phyloP scores from a whole-genome alignment of 1,284 basidiomycete genomes.

The Xerocomus amazonicus region DNA sequence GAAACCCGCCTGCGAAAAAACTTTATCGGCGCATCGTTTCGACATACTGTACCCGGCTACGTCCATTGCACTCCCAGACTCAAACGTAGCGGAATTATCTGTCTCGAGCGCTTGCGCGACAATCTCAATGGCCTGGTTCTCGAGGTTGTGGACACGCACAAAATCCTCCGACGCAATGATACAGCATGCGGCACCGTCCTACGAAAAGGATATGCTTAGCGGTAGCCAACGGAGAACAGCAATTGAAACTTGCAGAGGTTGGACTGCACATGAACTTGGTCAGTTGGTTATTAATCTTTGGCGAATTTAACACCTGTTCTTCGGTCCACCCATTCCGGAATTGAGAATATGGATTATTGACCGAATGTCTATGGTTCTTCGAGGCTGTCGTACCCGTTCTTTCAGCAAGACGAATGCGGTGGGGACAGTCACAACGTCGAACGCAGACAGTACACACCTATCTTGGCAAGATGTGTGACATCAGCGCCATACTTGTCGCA shows the following conservation, averaged over 20 bases:
- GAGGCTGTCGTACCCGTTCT: conserved; percentile 44
- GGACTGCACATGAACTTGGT: conserved; percentile 87
- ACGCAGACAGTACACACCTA: conserved; percentile 47
- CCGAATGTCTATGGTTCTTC: conserved; percentile 81
- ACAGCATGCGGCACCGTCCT: conserved; percentile 71
- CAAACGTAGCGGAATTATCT: conserved; percentile 60
- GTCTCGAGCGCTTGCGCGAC: conserved; percentile 63
- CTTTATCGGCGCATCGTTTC: conserved; percentile 63
- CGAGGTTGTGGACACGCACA: conserved; percentile 67
- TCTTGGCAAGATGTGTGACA: conserved; percentile 69
- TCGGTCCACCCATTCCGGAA: conserved; percentile 75
- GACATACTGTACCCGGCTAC: conserved; percentile 76
- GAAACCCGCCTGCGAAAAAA: conserved; percentile 72
- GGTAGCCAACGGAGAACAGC: not conserved
- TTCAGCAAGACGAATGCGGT: too few species aligned
- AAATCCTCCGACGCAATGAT: conserved; percentile 80
- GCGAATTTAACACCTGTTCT: conserved; percentile 66
- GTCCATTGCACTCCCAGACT: conserved; percentile 66
- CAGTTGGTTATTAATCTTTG: conserved; percentile 66
- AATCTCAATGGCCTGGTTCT: conserved; percentile 85
- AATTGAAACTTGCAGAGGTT: conserved; percentile 50
- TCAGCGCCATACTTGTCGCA: conserved; percentile 69
- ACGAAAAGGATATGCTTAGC: not conserved
- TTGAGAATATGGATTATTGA: conserved; percentile 84
- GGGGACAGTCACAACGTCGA: not conserved